phyloP scores from a whole-genome alignment of 139 green algal genomes.

The Monoraphidium neglectum region DNA sequence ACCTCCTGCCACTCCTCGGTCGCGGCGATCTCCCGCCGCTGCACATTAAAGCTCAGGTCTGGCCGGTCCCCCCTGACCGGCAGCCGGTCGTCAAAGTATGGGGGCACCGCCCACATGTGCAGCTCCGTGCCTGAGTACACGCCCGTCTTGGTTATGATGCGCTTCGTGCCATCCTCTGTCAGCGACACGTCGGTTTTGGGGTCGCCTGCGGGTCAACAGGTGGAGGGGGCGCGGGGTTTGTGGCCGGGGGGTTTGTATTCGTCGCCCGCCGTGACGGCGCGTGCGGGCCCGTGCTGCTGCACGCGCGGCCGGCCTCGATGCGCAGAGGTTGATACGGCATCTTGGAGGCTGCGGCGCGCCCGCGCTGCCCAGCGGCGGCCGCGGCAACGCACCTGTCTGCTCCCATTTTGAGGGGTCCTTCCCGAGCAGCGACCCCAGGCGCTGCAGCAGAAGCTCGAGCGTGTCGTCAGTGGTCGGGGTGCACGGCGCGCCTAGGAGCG shows the following conservation, averaged over 20 bases:
- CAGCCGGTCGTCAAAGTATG: conserved; percentile 49
- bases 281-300: too few species aligned
- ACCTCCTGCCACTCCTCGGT: conserved; percentile 67
- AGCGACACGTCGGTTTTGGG: conserved; percentile 43
- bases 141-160: conserved; percentile 61
- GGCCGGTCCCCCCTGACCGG: conserved; percentile 43
- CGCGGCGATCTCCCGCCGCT: conserved; percentile 36
- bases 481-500: conserved; percentile 35
- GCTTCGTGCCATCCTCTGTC: conserved; percentile 56
- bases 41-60: conserved; percentile 59
- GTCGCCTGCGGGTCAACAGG: conserved; percentile 7
- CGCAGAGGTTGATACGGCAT: background rate
- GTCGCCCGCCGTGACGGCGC: too few species aligned
- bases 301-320: background rate
- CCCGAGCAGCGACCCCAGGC: conserved; percentile 64
- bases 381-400: conserved; percentile 40
- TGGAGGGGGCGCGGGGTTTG: too few species aligned
- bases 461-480: conserved; percentile 52
- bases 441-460: conserved; percentile 54
- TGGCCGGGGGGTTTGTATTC: too few species aligned
- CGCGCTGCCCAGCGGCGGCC: background rate
- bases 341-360: background rate
- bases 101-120: conserved; percentile 49
- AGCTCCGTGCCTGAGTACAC: conserved; percentile 68
- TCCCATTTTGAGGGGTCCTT: conserved; percentile 71